phyloP scores from a whole-genome alignment of 768 basidiomycete species.

The Russula emetica region DNA sequence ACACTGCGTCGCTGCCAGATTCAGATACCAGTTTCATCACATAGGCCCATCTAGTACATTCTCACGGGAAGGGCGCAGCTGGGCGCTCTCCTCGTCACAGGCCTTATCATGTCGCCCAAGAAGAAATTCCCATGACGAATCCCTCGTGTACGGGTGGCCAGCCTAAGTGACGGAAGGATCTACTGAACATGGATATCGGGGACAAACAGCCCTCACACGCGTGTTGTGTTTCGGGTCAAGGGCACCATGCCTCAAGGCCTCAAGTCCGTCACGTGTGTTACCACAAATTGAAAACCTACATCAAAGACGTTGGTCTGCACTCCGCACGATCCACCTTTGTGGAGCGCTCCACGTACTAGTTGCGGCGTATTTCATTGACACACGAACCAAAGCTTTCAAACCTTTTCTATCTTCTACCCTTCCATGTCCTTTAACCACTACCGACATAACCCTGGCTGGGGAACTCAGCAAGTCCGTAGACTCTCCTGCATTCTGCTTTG shows the following conservation, averaged over 20 bases:
- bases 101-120: background rate
- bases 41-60: background rate
- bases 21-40: background rate
- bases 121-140: background rate
- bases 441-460: constrained; percentile 45
- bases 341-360: background rate
- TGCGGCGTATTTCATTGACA: background rate
- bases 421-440: constrained; percentile 48
- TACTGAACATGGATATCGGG: background rate
- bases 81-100: background rate
- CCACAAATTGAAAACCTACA: background rate
- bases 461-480: constrained; percentile 39
- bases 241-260: background rate
- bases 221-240: constrained; percentile 5
- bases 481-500: background rate
- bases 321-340: background rate
- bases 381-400: background rate
- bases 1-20: background rate
- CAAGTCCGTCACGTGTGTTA: background rate
- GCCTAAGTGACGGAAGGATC: constrained; percentile 6
- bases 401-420: constrained; percentile 19
- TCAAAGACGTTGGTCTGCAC: background rate
- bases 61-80: constrained; percentile 4
- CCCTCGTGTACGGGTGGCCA: background rate
- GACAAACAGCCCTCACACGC: background rate